phyloP scores from a whole-genome alignment of 2,329 filamentous ascomycete genomes.

The Cryphonectria japonica region DNA sequence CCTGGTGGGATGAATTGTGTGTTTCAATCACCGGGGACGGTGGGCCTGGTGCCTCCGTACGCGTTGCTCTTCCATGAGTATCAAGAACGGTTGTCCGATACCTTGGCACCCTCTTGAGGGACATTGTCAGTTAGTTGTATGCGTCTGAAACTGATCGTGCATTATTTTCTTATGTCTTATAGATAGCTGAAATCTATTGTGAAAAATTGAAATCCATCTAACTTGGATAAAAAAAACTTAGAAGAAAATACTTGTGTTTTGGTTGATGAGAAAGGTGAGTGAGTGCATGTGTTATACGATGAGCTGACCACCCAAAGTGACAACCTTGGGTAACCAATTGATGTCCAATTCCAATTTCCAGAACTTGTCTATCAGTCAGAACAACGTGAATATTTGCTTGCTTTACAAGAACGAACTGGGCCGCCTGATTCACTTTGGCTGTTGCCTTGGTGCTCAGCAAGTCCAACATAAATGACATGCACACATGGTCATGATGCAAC shows the following conservation, averaged over 20 bases:
- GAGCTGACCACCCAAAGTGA: neutral
- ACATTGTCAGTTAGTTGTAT: neutral
- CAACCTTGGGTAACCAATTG: too few species aligned
- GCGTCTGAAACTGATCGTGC: neutral
- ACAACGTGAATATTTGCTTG: too few species aligned
- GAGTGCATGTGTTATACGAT: neutral
- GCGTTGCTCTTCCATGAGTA: neutral
- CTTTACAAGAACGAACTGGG: too few species aligned
- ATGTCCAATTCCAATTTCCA: too few species aligned
- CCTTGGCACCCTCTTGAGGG: neutral
- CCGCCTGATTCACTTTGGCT: too few species aligned
- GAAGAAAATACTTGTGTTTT: neutral
- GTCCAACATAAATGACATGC: too few species aligned
- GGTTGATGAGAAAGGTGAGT: neutral
- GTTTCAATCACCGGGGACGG: neutral
- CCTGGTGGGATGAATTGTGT: neutral
- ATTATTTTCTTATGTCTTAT: neutral
- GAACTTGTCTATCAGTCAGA: too few species aligned
- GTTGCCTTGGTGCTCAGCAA: too few species aligned
- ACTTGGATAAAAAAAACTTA: neutral
- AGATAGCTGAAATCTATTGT: neutral
- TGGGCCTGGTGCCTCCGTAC: slow-evolving; percentile 2
- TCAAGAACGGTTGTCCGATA: neutral
- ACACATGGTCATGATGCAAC: too few species aligned
- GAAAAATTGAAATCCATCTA: neutral